Evolutionary conservation across 2,329 filamentous ascomycete genomes (phyloP).

Genomic region (Parascedosporium putredinis): DNA sequence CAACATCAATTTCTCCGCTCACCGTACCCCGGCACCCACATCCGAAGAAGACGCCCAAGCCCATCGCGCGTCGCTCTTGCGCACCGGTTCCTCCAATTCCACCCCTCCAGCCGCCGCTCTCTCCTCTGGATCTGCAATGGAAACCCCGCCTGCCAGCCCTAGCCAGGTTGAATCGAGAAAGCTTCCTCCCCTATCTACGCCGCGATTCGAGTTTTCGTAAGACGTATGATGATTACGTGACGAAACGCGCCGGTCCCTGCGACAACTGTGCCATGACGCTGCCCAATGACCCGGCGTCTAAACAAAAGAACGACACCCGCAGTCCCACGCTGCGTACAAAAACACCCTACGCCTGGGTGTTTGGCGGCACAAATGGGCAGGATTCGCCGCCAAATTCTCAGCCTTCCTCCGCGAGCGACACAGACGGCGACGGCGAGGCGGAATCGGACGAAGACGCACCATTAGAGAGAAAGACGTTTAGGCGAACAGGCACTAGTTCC

Average conservation of each 20-base stretch:
- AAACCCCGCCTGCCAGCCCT: conserved; percentile 50
- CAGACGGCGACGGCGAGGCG: conserved; percentile 39
- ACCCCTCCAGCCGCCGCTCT: conserved; percentile 22
- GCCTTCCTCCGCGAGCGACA: conserved; percentile 35
- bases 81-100: conserved; percentile 15
- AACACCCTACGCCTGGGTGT: conserved; percentile 49
- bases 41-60: conserved; percentile 34
- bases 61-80: conserved; percentile 31
- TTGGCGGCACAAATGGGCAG: conserved; percentile 30
- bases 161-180: conserved; percentile 19
- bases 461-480: neutral
- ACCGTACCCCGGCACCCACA: conserved; percentile 31
- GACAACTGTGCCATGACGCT: conserved; percentile 60
- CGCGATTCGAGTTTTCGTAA: conserved; percentile 50
- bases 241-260: conserved; percentile 52
- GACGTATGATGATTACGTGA: conserved; percentile 57
- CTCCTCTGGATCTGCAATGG: conserved; percentile 31
- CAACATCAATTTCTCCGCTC: conserved; percentile 31
- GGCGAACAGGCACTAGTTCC: conserved; percentile 19
- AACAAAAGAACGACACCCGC: conserved; percentile 21
- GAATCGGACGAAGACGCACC: neutral
- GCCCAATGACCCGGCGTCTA: conserved; percentile 27
- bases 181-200: conserved; percentile 27
- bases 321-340: conserved; percentile 50
- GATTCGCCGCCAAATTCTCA: conserved; percentile 43